A percentile compares a stretch with the other conserved stretches of the same genome.
phyloP scores from a whole-genome alignment of 108 stramenopile species.

The Aurantiochytrium sp. region DNA sequence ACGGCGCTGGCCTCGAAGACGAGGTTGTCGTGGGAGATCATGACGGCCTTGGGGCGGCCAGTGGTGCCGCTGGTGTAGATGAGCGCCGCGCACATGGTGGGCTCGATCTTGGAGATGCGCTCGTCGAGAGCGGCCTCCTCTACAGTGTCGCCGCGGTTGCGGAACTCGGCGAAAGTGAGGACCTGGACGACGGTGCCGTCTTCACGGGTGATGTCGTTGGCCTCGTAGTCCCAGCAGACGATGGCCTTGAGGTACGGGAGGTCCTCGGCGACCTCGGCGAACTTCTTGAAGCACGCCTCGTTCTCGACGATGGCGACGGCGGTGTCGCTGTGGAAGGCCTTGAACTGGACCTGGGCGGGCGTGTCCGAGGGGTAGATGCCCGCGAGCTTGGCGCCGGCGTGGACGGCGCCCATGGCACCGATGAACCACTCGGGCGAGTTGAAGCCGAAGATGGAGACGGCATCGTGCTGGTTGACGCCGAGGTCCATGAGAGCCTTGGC shows the following conservation, averaged over 20 bases:
- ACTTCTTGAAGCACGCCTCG: background rate
- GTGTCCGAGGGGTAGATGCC: background rate
- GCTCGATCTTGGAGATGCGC: constrained; percentile 48
- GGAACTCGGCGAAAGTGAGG: background rate
- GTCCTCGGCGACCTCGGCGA: background rate
- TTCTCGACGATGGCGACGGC: background rate
- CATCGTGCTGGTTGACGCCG: constrained; percentile 55
- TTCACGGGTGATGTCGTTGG: background rate
- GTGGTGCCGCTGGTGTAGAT: constrained; percentile 97
- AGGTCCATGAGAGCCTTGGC: constrained; percentile 63
- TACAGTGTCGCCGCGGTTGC: background rate
- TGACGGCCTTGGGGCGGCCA: constrained; percentile 92
- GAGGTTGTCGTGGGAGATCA: constrained; percentile 92
- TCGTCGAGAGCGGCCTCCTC: background rate
- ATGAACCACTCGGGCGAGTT: constrained; percentile 23
- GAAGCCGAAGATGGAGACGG: constrained; percentile 14
- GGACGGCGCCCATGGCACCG: background rate
- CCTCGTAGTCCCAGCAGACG: background rate
- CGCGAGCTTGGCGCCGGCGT: background rate
- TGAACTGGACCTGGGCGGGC: background rate
- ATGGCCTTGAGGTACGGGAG: background rate
- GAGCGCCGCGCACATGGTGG: constrained; percentile 75
- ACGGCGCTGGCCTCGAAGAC: background rate
- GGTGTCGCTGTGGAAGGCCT: too few relatives aligned
- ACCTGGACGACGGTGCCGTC: background rate